phyloP scores from a whole-genome alignment of 2,329 filamentous ascomycete species.

The Fusarium sp. region DNA sequence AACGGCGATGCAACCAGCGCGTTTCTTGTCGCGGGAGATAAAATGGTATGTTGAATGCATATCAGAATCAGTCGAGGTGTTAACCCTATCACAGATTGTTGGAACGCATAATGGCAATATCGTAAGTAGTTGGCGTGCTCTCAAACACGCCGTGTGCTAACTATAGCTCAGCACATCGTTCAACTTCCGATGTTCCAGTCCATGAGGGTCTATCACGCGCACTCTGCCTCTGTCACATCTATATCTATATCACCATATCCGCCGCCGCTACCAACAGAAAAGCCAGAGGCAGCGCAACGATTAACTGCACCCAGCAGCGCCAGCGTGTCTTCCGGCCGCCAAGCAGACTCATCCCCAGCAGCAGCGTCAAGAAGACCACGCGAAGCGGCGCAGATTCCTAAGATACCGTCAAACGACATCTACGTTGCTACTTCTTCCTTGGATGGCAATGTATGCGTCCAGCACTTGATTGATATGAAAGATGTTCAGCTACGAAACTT shows the following conservation, averaged over 20 bases:
- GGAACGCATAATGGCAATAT: conserved; percentile 98
- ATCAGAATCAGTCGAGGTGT: not conserved
- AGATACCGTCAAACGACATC: conserved; percentile 89
- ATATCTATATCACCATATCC: conserved; percentile 93
- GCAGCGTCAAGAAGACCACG: conserved; percentile 66
- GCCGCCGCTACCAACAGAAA: conserved; percentile 64
- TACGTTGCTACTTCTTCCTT: conserved; percentile 94
- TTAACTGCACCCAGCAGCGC: conserved; percentile 56
- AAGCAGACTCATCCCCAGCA: conserved; percentile 62
- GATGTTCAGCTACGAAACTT: conserved; percentile 96
- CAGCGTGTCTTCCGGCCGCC: conserved; percentile 52
- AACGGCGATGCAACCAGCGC: conserved; percentile 96
- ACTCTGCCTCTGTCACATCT: conserved; percentile 90
- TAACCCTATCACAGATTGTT: conserved; percentile 74
- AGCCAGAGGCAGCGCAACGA: conserved; percentile 59
- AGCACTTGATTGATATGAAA: conserved; percentile 87
- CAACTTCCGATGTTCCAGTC: conserved; percentile 86
- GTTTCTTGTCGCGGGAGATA: conserved; percentile 92
- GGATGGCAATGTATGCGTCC: conserved; percentile 95
- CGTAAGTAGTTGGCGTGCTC: conserved; percentile 67
- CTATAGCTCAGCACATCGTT: conserved; percentile 78
- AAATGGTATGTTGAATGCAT: conserved; percentile 78
- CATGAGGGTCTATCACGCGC: conserved; percentile 90
- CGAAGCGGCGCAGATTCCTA: conserved; percentile 73
- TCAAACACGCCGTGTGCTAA: conserved; percentile 46